These are phyloP conservation scores for Penicillium occitanis DNA, from an alignment of 2,329 filamentous ascomycete genomes.

Conservation along the genomic window DNA sequence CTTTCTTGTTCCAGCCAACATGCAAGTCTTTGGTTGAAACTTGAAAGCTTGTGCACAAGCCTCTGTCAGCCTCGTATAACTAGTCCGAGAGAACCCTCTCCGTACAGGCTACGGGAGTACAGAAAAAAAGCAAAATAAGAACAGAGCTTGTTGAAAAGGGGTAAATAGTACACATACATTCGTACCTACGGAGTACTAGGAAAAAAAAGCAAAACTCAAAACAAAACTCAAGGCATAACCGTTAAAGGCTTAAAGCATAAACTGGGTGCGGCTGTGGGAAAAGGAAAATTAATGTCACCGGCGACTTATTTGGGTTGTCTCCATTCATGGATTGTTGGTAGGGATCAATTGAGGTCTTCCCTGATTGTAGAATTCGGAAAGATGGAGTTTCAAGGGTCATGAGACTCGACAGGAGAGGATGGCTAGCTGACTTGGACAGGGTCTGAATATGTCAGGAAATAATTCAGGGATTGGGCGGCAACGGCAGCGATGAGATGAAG, in stretches of 20 bases:
- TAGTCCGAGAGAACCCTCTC: not conserved
- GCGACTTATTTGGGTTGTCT: not conserved
- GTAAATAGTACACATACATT: not conserved
- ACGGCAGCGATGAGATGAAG: not conserved
- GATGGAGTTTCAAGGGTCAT: not conserved
- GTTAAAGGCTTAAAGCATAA: not conserved
- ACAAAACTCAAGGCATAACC: not conserved
- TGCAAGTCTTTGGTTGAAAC: not conserved
- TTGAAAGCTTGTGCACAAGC: not conserved
- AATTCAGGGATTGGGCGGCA: not conserved
- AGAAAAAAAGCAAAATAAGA: not conserved
- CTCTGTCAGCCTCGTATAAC: not conserved
- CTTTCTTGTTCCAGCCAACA: not conserved
- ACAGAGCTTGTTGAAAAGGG: constrained; percentile 1
- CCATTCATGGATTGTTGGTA: not conserved
- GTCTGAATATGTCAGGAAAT: not conserved
- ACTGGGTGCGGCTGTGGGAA: not conserved
- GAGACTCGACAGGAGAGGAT: not conserved
- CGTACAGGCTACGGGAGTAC: not conserved
- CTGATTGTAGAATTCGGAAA: not conserved
- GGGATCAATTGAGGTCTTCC: not conserved
- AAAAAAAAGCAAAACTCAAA: not conserved
- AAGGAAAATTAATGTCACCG: not conserved
- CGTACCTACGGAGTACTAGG: too few relatives aligned
- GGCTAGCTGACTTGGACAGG: not conserved